Evolutionary conservation across 331 rosid genomes (phyloP), one percentile per base, ranked within the genome.

Genomic region (Quercus phellos): DNA sequence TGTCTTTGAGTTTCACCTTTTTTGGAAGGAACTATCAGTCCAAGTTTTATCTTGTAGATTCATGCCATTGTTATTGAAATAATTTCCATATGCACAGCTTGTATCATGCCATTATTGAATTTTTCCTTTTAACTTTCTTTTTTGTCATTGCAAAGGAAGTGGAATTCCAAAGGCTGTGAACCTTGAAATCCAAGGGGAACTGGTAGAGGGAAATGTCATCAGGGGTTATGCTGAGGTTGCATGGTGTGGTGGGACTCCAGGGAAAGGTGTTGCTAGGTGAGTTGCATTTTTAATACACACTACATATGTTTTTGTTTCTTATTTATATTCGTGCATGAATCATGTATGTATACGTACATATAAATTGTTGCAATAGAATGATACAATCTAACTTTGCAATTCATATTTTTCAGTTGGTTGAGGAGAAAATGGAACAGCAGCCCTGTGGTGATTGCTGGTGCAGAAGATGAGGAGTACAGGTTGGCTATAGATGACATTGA

Each of bases 231-330:
- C 97, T 59, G 84, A 85, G 82, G 86, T 95, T 70, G 98, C 99
- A 11, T 95, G 99, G 99, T 93, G 99, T 67, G 99, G 99, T 35
- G 99, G 98, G 64, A 90, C 96, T 51, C 99, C 96, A 67, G 98
- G 94, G 78, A 95, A 91, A 80, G 89, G 99, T 77, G 98, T 95
- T 82, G 85, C 98, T 38, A 93, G 99, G 99, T 95, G 81, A 89
- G 91, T 70, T 69, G 17, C 80, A 74, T 77, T 70, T 43, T 63
- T 22, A 46, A 4, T 46, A 32, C 55, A 43, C 30, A 46, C 61
- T 50, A 55, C 32, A 30, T 67, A 19, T 19, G 14, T 55, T 18
- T 17, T 12, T 32, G 18, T 35, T 59, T 60, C 29, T 12, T 12
- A 43, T 63, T 14, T 64, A 32, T 59, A 56, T 29, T 21, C 38